Base-by-base conservation (phyloP, 495 filamentous ascomycete genomes). In the Friedmanniomyces simplex region DNA sequence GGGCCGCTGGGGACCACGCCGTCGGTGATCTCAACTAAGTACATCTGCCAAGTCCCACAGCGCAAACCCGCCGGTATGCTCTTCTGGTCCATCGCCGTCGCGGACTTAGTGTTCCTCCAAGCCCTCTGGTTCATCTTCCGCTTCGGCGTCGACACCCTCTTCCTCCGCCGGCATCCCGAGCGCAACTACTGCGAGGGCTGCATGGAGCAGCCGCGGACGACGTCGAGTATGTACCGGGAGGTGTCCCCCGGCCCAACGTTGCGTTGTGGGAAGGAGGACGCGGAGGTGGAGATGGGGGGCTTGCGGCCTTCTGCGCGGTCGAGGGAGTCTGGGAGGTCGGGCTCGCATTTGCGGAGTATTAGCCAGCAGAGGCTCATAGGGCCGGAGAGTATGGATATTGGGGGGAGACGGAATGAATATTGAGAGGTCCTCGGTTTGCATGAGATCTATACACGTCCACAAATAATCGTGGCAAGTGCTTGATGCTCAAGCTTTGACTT, bases 81-180 rank as follows among this genome's bases (percentile, higher is more conserved):
- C 0, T 54, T 71, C 36, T 18, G 68, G 12, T 55, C 63, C 12
- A 57, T 71, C 22, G 46, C 69, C 20, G 48, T 71, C 2, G 69
- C 69, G 6, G 62, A 71, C 55, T 46, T 71, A 18, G 68, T 70
- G n/a, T 66, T 71, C n/a, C 48, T 70, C 36, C 66, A 68, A 41
- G 61, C 52, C 22, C 43, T 57, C 21, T 57, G 54, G 54, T 49
- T 50, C 30, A 7, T 57, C 1, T 50, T 49, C 43, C 11, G 16
- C 14, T 28, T 22, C 28, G 46, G 4, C 14, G 54, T 50, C 2
- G 54, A 49, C 6, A 25, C 22, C 10, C 24, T 50, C 28, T 39
- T 57, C 30, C 12, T 50, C 2, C 43, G 54, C 1, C 13, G 46
- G 21, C 54, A 45, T 24, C 54, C 54, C n/a, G 42, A 49, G 10